Base-by-base conservation (phyloP, 306 rosid genomes). In the Geum urbanum region DNA sequence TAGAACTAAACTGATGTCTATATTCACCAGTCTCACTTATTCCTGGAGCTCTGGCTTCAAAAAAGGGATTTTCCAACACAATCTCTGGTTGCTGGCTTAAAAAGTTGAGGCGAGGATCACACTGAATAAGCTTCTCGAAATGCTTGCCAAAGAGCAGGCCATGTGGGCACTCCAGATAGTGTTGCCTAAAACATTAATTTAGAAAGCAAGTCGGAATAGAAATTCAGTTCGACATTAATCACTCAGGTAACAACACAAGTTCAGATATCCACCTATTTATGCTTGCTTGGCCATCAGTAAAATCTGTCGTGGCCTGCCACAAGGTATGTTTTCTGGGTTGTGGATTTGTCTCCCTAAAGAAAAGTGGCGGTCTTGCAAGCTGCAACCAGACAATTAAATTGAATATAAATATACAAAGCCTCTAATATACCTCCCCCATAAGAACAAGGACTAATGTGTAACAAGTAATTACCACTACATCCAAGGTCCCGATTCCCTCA, bases 291-390 rank as follows among this genome's bases (percentile, higher is more conserved):
- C 92, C 97, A 52, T 86, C 86, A 18, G 96, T 88, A 47, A 91
- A 91, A 70, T 91, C 97, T 19, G 91, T 72, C 7, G 97, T 88
- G 60, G 91, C 86, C 69, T 88, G 96, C 97, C 96, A 91, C 76
- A 91, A 80, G 73, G 97, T 91, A 78, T 88, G 97, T 66, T 91
- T 91, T 76, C 97, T 81, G 50, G 97, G 97, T 56, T 91, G 97
- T 41, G 97, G 97, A 84, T 88, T 91, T 63, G 88, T 86, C 77
- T 91, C 97, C 83, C 92, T 82, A 66, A 82, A 91, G 79, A 91
- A 91, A 64, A 82, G 84, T 72, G 97, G 97, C 63, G 87, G 89
- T 75, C 91, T 83, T 61, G 89, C 84, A 60, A 91, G 84, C 97
- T 91, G 81, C 27, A 77, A 77, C 69, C 68, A 71, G 9, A n/a